phyloP scores from a whole-genome alignment of 805 yeast genomes.

The Nakazawaea populi region DNA sequence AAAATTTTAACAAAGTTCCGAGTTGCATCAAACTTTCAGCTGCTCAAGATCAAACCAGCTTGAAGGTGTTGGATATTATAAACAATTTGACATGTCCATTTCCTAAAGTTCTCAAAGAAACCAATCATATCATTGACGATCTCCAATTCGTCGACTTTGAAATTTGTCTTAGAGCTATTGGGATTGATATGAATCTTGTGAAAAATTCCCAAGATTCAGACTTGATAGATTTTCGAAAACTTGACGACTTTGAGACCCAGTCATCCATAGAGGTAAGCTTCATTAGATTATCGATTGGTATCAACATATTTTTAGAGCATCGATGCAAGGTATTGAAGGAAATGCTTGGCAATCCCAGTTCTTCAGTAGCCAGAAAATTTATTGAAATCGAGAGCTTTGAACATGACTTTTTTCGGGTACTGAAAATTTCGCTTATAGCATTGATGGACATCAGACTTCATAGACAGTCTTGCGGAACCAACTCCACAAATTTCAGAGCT shows the following conservation, averaged over 20 bases:
- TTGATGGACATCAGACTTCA: neutral
- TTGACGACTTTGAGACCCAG: neutral
- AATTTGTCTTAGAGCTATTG: neutral
- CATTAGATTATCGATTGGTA: neutral
- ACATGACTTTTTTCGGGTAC: neutral
- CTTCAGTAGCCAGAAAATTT: neutral
- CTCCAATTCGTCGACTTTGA: neutral
- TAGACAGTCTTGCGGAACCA: neutral
- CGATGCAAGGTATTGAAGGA: neutral
- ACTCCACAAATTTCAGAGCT: neutral
- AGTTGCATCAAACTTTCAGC: neutral
- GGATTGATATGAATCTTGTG: neutral
- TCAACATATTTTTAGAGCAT: neutral
- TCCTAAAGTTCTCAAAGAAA: neutral
- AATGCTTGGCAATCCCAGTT: neutral
- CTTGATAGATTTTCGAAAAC: neutral
- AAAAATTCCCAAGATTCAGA: neutral
- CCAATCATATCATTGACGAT: neutral
- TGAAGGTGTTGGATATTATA: neutral
- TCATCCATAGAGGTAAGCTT: neutral
- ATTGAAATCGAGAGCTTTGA: neutral
- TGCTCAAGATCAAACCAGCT: neutral
- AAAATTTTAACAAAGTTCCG: neutral
- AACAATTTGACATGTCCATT: neutral
- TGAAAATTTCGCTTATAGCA: neutral